Evolutionary conservation across 2,329 filamentous ascomycete species (phyloP).

Genomic region (Cercospora sojina): DNA sequence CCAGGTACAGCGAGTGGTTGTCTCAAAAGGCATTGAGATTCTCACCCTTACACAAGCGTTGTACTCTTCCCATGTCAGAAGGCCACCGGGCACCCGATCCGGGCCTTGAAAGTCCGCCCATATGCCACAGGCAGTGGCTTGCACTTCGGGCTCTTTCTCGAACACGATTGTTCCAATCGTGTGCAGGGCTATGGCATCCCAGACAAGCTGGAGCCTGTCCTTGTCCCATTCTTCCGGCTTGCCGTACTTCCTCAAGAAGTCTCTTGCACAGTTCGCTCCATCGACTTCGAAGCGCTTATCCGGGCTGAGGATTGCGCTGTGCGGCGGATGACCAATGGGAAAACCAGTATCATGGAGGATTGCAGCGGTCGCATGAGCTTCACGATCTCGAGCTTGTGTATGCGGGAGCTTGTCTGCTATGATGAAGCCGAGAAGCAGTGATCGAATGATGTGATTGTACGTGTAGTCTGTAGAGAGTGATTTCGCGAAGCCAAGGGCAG

Average conservation of each 20-base stretch:
- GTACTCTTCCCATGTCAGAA: conserved; percentile 27
- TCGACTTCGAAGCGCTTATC: conserved; percentile 55
- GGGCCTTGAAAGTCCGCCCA: conserved; percentile 29
- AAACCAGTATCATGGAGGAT: conserved; percentile 43
- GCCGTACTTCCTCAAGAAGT: conserved; percentile 39
- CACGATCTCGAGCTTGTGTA: conserved; percentile 25
- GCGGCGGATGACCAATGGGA: conserved; percentile 44
- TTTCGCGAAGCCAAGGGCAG: conserved; percentile 38
- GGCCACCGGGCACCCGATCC: conserved; percentile 23
- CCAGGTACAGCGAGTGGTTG: not conserved
- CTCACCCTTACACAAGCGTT: conserved; percentile 23
- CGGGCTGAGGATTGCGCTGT: conserved; percentile 41
- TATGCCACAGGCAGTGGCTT: conserved; percentile 31
- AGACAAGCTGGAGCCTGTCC: conserved; percentile 48
- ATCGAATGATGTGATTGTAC: conserved; percentile 45
- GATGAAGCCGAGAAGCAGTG: conserved; percentile 41
- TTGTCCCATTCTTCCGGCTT: conserved; percentile 41
- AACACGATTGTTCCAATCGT: conserved; percentile 40
- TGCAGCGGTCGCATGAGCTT: conserved; percentile 27
- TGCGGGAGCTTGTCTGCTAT: conserved; percentile 39
- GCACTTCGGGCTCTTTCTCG: conserved; percentile 48
- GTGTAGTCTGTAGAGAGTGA: conserved; percentile 34
- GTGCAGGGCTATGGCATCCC: conserved; percentile 53
- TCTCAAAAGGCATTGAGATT: not conserved
- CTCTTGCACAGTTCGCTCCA: conserved; percentile 47